Evolutionary conservation across 345 rosid genomes (phyloP), one percentile per base, ranked within the genome.

Genomic region (Moricandia arvensis): DNA sequence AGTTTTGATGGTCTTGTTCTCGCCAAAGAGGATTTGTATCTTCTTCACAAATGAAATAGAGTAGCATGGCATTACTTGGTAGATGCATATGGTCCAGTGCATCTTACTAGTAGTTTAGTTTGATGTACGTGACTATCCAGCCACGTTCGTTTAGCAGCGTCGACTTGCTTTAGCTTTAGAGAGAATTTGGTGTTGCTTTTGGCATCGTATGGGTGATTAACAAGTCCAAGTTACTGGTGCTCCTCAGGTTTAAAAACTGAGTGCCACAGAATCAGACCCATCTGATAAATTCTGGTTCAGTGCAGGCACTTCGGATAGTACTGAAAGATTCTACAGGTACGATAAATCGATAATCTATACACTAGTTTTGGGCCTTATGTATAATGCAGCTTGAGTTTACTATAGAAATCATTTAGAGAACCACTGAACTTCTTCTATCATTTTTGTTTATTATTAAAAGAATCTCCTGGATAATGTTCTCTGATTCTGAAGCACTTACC

Each of bases 311-410:
- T 27, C 43, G 61, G 24, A 24, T n/a, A n/a, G n/a, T n/a, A n/a
- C n/a, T n/a, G n/a, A 35, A 34, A 60, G 30, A 24, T 15, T 34
- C 33, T 29, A 49, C 73, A 60, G 63, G 69, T 75, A 61, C 71
- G 7, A n/a, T n/a, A n/a, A n/a, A n/a, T n/a, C n/a, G n/a, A n/a
- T 17, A 57, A 55, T 63, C 4, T 15, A 17, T 7, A 27, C n/a
- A 17, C 45, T n/a, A 15, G 11, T 6, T 35, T 63, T 73, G 45
- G 54, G 15, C 54, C 21, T 10, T 27, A 1, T 2, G 18, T 16
- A 26, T 64, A 11, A 31, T 31, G 62, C 69, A 10, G 37, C 35
- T 53, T n/a, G n/a, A n/a, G n/a, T n/a, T n/a, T n/a, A n/a, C n/a
- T n/a, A n/a, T n/a, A n/a, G n/a, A n/a, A 3, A 38, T 37, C 35